phyloP scores from a whole-genome alignment of 2,329 filamentous ascomycete species.

The Ramularia endophylla region DNA sequence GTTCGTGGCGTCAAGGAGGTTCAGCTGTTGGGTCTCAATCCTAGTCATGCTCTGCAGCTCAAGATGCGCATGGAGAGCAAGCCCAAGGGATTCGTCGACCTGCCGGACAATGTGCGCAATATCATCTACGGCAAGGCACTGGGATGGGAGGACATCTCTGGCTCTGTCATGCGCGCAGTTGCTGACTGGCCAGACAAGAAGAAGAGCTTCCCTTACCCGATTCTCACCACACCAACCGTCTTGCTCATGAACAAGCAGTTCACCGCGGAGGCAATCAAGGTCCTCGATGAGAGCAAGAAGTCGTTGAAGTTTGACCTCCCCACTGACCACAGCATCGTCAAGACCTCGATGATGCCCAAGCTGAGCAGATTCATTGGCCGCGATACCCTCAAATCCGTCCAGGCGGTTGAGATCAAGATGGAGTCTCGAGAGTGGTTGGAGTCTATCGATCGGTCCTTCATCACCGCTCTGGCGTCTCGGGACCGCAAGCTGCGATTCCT shows the following conservation, averaged over 20 bases:
- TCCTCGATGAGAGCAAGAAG: conserved; percentile 23
- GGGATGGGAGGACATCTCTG: conserved; percentile 21
- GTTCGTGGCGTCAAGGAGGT: conserved; percentile 23
- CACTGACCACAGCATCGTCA: conserved; percentile 6
- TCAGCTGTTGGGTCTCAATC: conserved; percentile 19
- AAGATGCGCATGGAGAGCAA: conserved; percentile 20
- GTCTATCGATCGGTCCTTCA: conserved; percentile 14
- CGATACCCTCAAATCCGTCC: conserved; percentile 17
- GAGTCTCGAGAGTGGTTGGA: conserved; percentile 25
- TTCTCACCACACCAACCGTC: conserved; percentile 26
- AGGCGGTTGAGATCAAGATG: conserved; percentile 20
- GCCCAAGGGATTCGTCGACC: conserved; percentile 16
- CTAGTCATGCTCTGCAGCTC: conserved; percentile 18
- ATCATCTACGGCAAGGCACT: conserved; percentile 23
- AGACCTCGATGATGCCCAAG: background rate
- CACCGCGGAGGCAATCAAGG: conserved; percentile 24
- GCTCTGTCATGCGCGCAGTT: conserved; percentile 12
- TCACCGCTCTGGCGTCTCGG: conserved; percentile 8
- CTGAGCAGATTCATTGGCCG: conserved; percentile 19
- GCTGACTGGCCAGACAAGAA: conserved; percentile 12
- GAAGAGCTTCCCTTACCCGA: conserved; percentile 8
- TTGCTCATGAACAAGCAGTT: conserved; percentile 33
- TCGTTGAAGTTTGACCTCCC: conserved; percentile 23
- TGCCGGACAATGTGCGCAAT: conserved; percentile 25
- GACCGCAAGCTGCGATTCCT: conserved; percentile 15